Evolutionary conservation across 2,329 filamentous ascomycete species (phyloP).

Genomic region (Teratosphaeriaceae sp.): DNA sequence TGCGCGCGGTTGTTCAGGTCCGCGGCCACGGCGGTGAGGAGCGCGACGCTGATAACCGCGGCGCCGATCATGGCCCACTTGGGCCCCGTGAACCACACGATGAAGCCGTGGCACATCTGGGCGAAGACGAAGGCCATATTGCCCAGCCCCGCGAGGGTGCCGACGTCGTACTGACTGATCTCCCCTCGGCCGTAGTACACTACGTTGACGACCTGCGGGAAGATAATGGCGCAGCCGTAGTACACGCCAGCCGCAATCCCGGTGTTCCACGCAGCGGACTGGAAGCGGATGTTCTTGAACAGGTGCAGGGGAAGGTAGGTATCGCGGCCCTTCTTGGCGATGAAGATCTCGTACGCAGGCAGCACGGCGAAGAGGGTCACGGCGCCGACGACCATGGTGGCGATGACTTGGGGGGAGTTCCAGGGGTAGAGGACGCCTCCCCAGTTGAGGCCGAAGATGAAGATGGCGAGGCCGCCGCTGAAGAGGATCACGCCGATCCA

Average conservation of each 20-base stretch:
- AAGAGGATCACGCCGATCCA: conserved; percentile 21
- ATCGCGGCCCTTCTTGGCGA: conserved; percentile 16
- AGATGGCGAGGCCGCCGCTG: conserved; percentile 17
- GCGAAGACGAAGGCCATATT: conserved; percentile 23
- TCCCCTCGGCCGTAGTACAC: conserved; percentile 19
- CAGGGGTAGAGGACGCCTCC: conserved; percentile 26
- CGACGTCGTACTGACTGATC: conserved; percentile 22
- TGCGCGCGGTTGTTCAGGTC: conserved; percentile 16
- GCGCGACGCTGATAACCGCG: conserved; percentile 15
- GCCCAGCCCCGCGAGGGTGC: conserved; percentile 18
- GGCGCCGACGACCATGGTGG: conserved; percentile 22
- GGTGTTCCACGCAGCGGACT: conserved; percentile 20
- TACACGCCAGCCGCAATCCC: conserved; percentile 20
- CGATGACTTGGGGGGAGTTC: conserved; percentile 23
- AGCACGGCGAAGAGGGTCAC: conserved; percentile 17
- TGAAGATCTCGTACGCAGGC: conserved; percentile 18
- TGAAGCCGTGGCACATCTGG: conserved; percentile 21
- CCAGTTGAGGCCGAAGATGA: conserved; percentile 24
- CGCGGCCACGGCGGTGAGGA: conserved; percentile 16
- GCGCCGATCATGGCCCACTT: conserved; percentile 22
- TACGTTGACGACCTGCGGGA: conserved; percentile 19
- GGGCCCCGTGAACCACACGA: conserved; percentile 20
- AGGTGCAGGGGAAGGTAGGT: conserved; percentile 22
- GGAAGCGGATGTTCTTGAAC: conserved; percentile 22
- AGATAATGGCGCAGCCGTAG: conserved; percentile 19